phyloP scores from a whole-genome alignment of 2,329 filamentous ascomycete genomes.

The Exophiala xenobiotica region DNA sequence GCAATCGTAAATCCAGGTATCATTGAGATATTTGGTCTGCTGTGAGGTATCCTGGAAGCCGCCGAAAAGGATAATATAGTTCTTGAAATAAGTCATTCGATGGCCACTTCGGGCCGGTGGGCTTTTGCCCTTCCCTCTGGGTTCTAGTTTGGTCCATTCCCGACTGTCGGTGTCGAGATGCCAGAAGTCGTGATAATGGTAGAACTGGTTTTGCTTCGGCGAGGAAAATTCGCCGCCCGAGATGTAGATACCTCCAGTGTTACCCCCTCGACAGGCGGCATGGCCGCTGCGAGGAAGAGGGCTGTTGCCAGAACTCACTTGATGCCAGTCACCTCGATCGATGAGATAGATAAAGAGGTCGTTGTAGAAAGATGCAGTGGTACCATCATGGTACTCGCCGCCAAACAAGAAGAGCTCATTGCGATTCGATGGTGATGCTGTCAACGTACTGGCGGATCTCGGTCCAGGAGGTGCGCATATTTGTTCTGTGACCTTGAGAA shows the following conservation, averaged over 20 bases:
- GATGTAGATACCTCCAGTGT: conserved; percentile 80
- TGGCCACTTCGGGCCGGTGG: conserved; percentile 88
- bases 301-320: conserved; percentile 85
- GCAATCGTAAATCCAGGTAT: conserved; percentile 95
- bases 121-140: conserved; percentile 66
- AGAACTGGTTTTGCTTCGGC: conserved; percentile 96
- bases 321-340: conserved; percentile 84
- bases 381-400: conserved; percentile 93
- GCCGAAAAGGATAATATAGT: conserved; percentile 93
- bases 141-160: conserved; percentile 90
- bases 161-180: conserved; percentile 75
- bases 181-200: conserved; percentile 99
- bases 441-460: conserved; percentile 74
- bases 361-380: conserved; percentile 69
- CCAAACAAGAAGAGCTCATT: conserved; percentile 91
- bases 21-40: conserved; percentile 87
- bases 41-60: conserved; percentile 97
- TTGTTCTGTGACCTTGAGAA: conserved; percentile 87
- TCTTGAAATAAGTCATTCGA: conserved; percentile 94
- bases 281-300: conserved; percentile 89
- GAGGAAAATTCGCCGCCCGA: conserved; percentile 95
- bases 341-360: conserved; percentile 70
- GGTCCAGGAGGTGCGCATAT: conserved; percentile 71
- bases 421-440: conserved; percentile 80
- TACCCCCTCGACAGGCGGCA: conserved; percentile 88